Evolutionary conservation across 495 filamentous ascomycete species (phyloP).

Genomic region (Astrocystis sublimbata): DNA sequence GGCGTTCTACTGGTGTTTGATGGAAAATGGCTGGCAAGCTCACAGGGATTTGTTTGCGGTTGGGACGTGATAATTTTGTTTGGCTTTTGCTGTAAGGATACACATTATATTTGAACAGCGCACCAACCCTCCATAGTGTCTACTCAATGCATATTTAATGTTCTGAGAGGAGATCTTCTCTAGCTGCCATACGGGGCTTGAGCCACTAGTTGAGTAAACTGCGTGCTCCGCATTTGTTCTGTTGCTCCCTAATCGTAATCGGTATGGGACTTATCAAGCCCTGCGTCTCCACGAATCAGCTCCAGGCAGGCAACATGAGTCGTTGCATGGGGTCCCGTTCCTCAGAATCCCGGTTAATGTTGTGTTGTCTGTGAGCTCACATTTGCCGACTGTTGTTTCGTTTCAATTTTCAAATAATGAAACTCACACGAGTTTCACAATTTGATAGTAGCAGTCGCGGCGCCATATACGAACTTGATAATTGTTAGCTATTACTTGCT

Average conservation of each 20-base stretch:
- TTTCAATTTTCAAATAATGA: too few relatives aligned
- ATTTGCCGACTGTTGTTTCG: too few relatives aligned
- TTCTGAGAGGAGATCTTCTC: background rate
- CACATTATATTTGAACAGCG: background rate
- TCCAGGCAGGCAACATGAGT: background rate
- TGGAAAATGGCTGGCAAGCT: conserved; percentile 12
- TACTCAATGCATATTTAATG: too few relatives aligned
- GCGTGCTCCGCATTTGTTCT: background rate
- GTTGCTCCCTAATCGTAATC: background rate
- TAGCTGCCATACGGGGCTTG: background rate
- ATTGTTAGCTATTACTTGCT: background rate
- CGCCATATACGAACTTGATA: background rate
- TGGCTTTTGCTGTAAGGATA: background rate
- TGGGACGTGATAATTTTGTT: background rate
- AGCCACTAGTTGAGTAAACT: background rate
- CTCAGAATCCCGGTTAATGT: background rate
- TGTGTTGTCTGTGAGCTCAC: too few relatives aligned
- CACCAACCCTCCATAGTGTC: background rate
- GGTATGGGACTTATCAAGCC: background rate
- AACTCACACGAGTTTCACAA: too few relatives aligned
- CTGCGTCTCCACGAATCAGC: conserved; percentile 2
- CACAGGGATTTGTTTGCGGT: background rate
- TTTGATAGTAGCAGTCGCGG: too few relatives aligned
- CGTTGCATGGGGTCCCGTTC: background rate
- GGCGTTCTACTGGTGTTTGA: conserved; percentile 14